A percentile compares a stretch with the other conserved stretches of the same genome.
Conservation (phyloP, 305 asterid genomes). For the Fraxinus angustifolia region DNA sequence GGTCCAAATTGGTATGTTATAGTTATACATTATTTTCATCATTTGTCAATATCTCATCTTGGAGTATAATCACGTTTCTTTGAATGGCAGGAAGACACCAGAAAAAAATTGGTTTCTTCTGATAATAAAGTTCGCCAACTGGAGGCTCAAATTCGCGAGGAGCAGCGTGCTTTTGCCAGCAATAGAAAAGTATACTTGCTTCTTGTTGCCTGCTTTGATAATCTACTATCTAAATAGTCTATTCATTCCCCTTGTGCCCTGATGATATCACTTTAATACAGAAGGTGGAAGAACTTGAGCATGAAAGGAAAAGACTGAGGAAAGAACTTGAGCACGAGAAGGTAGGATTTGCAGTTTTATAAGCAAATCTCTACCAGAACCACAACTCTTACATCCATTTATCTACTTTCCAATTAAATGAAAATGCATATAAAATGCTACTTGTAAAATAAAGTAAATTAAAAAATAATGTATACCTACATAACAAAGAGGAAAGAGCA, state of each 20-base stretch:
- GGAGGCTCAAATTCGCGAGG: conserved; percentile 72
- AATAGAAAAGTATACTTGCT: conserved; percentile 53
- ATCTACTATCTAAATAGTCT: conserved; percentile 11
- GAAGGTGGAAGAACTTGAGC: conserved; percentile 86
- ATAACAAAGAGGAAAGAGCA: neutral
- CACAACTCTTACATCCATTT: neutral
- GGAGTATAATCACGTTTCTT: conserved; percentile 6
- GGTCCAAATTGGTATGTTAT: conserved; percentile 79
- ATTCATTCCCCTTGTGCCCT: conserved; percentile 16
- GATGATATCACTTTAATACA: conserved; percentile 29
- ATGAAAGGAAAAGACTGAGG: conserved; percentile 54
- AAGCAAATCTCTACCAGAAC: too few species aligned
- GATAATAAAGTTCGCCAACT: conserved; percentile 88
- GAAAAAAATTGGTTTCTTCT: conserved; percentile 78
- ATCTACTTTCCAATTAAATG: neutral
- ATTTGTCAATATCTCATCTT: neutral
- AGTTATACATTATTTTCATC: neutral
- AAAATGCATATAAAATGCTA: neutral
- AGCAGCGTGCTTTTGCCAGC: conserved; percentile 64
- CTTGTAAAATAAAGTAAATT: conserved; percentile 12
- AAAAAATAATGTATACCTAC: neutral
- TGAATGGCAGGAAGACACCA: conserved; percentile 70
- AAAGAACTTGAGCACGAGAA: conserved; percentile 39
- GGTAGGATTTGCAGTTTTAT: too few species aligned
- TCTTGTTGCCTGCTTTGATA: conserved; percentile 16